These are phyloP conservation scores for Pichia sp. DNA, from an alignment of 1,139 yeast genomes.

Conservation along the genomic window DNA sequence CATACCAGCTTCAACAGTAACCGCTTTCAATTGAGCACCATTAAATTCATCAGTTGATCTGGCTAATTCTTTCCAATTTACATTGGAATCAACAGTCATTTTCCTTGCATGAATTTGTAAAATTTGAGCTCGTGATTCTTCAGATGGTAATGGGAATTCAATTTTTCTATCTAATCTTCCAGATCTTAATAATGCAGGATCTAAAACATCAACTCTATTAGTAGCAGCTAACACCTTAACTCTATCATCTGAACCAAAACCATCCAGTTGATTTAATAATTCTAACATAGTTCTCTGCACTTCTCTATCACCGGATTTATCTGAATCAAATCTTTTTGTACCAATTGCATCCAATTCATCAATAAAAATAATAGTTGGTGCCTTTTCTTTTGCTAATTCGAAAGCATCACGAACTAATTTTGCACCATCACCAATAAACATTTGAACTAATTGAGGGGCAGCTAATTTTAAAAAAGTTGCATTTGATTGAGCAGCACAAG, in stretches of 20 bases:
- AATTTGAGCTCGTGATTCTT: slow-evolving; percentile 95
- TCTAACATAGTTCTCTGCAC: slow-evolving; percentile 99
- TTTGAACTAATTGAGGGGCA: slow-evolving; percentile 97
- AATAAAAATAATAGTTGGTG: slow-evolving; percentile 95
- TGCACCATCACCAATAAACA: slow-evolving; percentile 99
- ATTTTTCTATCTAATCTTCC: slow-evolving; percentile 97
- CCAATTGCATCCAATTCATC: slow-evolving; percentile 99
- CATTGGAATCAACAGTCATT: slow-evolving; percentile 88
- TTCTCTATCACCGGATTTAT: slow-evolving; percentile 96
- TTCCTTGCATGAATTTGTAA: slow-evolving; percentile 95
- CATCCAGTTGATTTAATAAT: slow-evolving; percentile 91
- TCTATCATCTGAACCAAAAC: slow-evolving; percentile 96
- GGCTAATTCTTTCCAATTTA: slow-evolving; percentile 97
- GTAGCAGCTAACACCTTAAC: slow-evolving; percentile 98
- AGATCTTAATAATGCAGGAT: slow-evolving; percentile 93
- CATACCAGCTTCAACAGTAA: slow-evolving; percentile 99
- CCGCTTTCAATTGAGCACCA: slow-evolving; percentile 98
- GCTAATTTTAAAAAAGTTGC: slow-evolving; percentile 97
- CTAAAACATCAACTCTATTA: slow-evolving; percentile 94
- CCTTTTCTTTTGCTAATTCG: slow-evolving; percentile 97
- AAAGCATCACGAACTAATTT: slow-evolving; percentile 96
- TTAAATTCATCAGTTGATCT: slow-evolving; percentile 97
- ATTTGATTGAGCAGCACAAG: slow-evolving; percentile 98
- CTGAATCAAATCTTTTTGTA: slow-evolving; percentile 96
- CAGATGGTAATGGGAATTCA: slow-evolving; percentile 95